Percentiles rank a stretch among this genome's conserved stretches.
These are phyloP conservation scores for Tetracentron sinense DNA, from an alignment of 164 flowering plant genomes.

Conservation along the genomic window DNA sequence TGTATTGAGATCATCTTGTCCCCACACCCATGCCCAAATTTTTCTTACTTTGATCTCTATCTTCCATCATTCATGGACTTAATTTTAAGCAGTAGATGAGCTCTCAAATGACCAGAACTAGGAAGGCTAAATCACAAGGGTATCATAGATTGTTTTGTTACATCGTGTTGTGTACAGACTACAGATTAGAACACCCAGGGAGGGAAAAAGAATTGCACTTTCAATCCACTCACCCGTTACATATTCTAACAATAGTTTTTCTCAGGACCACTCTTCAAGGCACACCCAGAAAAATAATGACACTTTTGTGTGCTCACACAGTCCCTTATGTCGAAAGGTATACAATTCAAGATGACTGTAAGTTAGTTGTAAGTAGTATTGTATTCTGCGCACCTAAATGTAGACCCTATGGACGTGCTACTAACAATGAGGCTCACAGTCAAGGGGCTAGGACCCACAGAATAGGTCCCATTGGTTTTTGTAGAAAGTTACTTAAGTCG, in stretches of 20 bases:
- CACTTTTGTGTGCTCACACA: conserved; percentile 28
- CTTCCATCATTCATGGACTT: not conserved
- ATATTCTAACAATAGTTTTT: conserved; percentile 5
- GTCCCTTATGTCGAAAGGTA: conserved; percentile 43
- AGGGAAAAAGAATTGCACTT: not conserved
- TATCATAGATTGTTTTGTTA: not conserved
- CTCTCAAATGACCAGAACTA: not conserved
- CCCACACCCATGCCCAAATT: not conserved
- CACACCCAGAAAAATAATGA: conserved; percentile 23
- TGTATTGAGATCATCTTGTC: too few relatives aligned
- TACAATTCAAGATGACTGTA: not conserved
- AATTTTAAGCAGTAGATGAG: not conserved
- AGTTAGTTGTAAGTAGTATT: too few relatives aligned
- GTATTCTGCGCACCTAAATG: too few relatives aligned
- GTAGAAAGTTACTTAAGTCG: too few relatives aligned
- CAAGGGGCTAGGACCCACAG: too few relatives aligned
- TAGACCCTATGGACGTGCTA: too few relatives aligned
- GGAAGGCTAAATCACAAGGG: not conserved
- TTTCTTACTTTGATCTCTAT: not conserved
- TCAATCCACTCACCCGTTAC: conserved; percentile 1
- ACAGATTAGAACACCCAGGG: not conserved
- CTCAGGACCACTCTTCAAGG: conserved; percentile 36
- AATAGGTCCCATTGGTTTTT: too few relatives aligned
- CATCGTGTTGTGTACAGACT: not conserved
- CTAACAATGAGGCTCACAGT: too few relatives aligned